Conservation (phyloP, 768 basidiomycete species). For the Kwoniella dendrophila region DNA sequence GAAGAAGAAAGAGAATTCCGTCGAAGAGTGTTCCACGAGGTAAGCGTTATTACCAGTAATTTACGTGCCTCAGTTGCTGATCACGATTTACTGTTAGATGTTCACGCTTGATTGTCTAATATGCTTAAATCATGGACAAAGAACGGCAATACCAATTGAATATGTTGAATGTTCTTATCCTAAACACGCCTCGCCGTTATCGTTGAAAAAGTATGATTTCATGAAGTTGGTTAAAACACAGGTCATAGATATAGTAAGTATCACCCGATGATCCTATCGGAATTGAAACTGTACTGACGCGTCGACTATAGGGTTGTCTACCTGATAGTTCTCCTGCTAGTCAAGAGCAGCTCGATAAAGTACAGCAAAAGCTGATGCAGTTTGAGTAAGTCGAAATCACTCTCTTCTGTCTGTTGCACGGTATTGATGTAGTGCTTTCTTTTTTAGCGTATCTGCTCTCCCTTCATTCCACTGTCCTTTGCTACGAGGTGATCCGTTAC, state of each 20-base stretch:
- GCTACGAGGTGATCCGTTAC: conserved; percentile 31
- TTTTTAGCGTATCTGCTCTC: conserved; percentile 14
- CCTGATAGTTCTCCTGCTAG: conserved; percentile 38
- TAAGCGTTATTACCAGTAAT: not conserved
- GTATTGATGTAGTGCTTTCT: not conserved
- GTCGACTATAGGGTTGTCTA: conserved; percentile 30
- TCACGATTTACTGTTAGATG: conserved; percentile 7
- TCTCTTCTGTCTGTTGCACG: not conserved
- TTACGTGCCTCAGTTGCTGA: not conserved
- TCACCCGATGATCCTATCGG: not conserved
- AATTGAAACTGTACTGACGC: not conserved
- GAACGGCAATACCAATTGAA: conserved; percentile 39
- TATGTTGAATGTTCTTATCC: conserved; percentile 42
- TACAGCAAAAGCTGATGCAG: conserved; percentile 29
- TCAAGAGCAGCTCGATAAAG: conserved; percentile 28
- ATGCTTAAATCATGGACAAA: conserved; percentile 47
- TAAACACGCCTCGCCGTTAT: conserved; percentile 14
- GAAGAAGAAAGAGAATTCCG: conserved; percentile 43
- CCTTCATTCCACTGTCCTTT: conserved; percentile 39
- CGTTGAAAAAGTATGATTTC: conserved; percentile 35
- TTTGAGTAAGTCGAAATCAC: conserved; percentile 33
- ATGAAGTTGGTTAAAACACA: conserved; percentile 38
- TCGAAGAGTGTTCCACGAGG: conserved; percentile 45
- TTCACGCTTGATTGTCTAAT: conserved; percentile 46
- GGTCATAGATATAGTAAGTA: conserved; percentile 44